Evolutionary conservation across 352 stramenopile genomes (phyloP), one percentile per base, ranked within the genome.

Genomic region (Phytophthora aleatoria): DNA sequence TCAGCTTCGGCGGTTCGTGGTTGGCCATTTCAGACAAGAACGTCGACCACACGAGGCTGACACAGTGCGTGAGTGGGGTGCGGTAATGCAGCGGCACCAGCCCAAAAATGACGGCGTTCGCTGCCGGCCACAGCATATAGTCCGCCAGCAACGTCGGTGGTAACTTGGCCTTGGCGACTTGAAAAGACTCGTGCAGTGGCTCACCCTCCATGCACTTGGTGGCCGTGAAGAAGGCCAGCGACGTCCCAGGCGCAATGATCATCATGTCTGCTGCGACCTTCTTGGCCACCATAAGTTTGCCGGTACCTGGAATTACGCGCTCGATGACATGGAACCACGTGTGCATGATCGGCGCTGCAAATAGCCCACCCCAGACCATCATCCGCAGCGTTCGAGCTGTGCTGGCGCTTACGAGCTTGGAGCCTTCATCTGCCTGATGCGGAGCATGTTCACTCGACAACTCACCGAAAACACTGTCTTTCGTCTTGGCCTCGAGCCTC

Each of bases 321-420:
- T 97, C 90, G 13, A 97, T 74, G 16, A 92, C 48, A 12, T 87
- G 73, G 55, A 96, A 96, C 63, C 95, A 97, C 58, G 83, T 95
- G 68, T 97, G 88, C 71, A 92, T 92, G 63, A 77, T 77, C 5
- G 89, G 89, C 9, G 89, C 89, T 51, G 94, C 85, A 30, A 97
- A 64, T 15, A 87, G 65, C 10, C 95, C 79, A 15, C 88, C 89
- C 67, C 95, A 96, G 27, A 95, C 73, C 48, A 91, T 79, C 76
- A 95, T 96, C 15, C 90, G 71, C 9, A 79, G 47, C 10, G 85
- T 87, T 42, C 89, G 74, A 2, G 51, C 54, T 28, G 61, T 60
- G n/a, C 62, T 69, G 35, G 35, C 20, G n/a, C 52, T 70, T 16
- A 70, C 13, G 9, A 65, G 12, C 26, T 42, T 36, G 3, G n/a